Conservation (phyloP, 139 green algal species). For the Picochlorum sp. region DNA sequence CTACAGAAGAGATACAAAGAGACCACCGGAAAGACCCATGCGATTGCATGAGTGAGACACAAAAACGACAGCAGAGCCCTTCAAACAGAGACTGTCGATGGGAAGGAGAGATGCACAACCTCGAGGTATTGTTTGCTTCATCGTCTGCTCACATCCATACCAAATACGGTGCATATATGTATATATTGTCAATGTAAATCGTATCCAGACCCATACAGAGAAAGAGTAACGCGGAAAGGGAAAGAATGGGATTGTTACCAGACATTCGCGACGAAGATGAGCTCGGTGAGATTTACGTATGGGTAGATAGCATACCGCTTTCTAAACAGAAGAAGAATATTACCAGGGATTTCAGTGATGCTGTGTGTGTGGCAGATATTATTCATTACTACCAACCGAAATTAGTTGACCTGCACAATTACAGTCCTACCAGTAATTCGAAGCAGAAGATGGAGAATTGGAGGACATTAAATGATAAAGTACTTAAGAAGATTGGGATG, state of each 20-base stretch:
- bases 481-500: constrained; percentile 75
- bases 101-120: too few species aligned
- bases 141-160: too few species aligned
- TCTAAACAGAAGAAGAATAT: constrained; percentile 84
- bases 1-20: too few species aligned
- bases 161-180: not conserved
- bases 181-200: not conserved
- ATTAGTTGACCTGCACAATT: constrained; percentile 93
- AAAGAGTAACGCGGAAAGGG: not conserved
- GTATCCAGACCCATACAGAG: not conserved
- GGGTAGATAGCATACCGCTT: constrained; percentile 87
- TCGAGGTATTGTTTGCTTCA: too few species aligned
- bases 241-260: constrained; percentile 40
- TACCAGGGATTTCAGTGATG: constrained; percentile 82
- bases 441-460: constrained; percentile 95
- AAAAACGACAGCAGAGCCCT: too few species aligned
- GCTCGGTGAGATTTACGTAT: constrained; percentile 73
- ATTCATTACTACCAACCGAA: constrained; percentile 73
- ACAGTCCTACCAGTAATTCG: constrained; percentile 71
- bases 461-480: constrained; percentile 81
- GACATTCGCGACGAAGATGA: constrained; percentile 48
- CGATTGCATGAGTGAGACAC: too few species aligned
- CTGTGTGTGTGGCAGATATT: constrained; percentile 83
- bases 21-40: too few species aligned
- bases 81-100: too few species aligned